Percentiles rank a stretch among this genome's conserved stretches.
These are phyloP conservation scores for Sporothrix protearum DNA, from an alignment of 2,329 filamentous ascomycete genomes.

Conservation along the genomic window DNA sequence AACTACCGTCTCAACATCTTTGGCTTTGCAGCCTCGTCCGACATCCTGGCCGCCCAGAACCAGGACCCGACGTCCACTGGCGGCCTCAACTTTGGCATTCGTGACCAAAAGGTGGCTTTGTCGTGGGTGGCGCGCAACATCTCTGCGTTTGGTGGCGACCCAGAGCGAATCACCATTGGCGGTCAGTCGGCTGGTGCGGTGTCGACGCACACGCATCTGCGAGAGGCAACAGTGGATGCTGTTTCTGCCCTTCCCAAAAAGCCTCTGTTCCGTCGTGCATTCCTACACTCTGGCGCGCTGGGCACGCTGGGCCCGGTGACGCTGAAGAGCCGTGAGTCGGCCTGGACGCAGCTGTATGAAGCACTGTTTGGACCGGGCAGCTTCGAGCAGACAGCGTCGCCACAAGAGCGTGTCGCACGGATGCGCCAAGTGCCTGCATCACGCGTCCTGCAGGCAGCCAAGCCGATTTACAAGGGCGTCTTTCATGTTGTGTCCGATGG, in stretches of 20 bases:
- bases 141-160: slow-evolving; percentile 48
- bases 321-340: neutral
- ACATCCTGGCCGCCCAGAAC: slow-evolving; percentile 8
- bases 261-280: slow-evolving; percentile 12
- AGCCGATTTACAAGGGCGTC: neutral
- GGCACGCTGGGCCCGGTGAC: slow-evolving; percentile 7
- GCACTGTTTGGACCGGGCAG: neutral
- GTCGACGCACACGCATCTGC: slow-evolving; percentile 10
- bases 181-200: slow-evolving; percentile 33
- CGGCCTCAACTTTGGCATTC: slow-evolving; percentile 47
- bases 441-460: neutral
- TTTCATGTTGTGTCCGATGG: neutral
- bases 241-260: neutral
- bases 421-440: neutral
- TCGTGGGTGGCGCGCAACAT: slow-evolving; percentile 53
- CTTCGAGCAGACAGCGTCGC: neutral
- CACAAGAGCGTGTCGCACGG: neutral
- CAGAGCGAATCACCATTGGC: slow-evolving; percentile 47
- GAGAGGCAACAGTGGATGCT: neutral
- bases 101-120: slow-evolving; percentile 47
- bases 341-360: slow-evolving; percentile 8
- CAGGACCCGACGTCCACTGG: neutral
- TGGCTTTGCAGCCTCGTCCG: slow-evolving; percentile 19
- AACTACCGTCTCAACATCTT: slow-evolving; percentile 23
- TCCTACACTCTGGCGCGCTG: slow-evolving; percentile 8